These are phyloP conservation scores for Silene noctiflora DNA, from an alignment of 179 eudicot species.

Conservation along the genomic window DNA sequence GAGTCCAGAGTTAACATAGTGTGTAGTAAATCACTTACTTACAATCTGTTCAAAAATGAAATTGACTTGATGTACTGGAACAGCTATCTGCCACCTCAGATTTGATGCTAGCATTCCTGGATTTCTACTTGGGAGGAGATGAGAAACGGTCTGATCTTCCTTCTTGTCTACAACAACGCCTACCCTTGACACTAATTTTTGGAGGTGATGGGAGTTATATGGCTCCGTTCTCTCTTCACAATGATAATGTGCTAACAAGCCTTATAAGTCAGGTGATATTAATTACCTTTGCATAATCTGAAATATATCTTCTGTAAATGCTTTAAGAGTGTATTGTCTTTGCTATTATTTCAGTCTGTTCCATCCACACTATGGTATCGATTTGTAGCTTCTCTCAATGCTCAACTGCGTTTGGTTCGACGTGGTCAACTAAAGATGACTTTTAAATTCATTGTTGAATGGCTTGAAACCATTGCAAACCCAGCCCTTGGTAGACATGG, in stretches of 20 bases:
- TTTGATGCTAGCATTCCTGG: constrained; percentile 88
- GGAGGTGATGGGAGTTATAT: constrained; percentile 98
- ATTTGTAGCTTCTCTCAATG: constrained; percentile 86
- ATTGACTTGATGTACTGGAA: constrained; percentile 14
- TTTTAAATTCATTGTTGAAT: constrained; percentile 50
- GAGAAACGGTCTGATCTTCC: constrained; percentile 93
- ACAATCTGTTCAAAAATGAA: constrained; percentile 1
- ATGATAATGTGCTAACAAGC: constrained; percentile 80
- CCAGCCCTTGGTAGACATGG: constrained; percentile 56
- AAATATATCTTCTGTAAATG: background rate
- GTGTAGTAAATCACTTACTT: background rate
- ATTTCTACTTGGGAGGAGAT: constrained; percentile 97
- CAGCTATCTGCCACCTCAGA: constrained; percentile 90
- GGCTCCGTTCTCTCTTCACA: constrained; percentile 86
- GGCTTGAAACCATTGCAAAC: constrained; percentile 83
- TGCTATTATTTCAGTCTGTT: constrained; percentile 50
- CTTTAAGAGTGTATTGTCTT: background rate
- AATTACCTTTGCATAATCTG: constrained; percentile 11
- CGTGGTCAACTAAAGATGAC: constrained; percentile 60
- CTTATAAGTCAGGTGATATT: constrained; percentile 78
- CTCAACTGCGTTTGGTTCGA: constrained; percentile 81
- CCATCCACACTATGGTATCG: constrained; percentile 94
- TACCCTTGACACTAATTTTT: constrained; percentile 72
- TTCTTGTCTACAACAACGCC: constrained; percentile 69
- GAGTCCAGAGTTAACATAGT: background rate